Percentiles rank a stretch among this genome's conserved stretches.
Conservation (phyloP, 257 asterid species). For the Nicotiana attenuata region DNA sequence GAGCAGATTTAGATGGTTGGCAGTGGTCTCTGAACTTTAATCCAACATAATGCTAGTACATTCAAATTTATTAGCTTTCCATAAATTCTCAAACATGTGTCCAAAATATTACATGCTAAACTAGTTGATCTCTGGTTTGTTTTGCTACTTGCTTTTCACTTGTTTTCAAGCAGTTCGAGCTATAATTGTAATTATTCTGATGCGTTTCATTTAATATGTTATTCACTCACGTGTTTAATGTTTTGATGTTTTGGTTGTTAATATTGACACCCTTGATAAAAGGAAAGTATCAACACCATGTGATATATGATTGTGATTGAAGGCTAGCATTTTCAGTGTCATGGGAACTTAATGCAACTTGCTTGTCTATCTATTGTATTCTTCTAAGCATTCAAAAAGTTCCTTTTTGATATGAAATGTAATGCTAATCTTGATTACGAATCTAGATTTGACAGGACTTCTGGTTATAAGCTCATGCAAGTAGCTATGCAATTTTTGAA, state of each 20-base stretch:
- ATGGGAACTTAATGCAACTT: not conserved
- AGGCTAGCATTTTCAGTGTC: not conserved
- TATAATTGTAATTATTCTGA: not conserved
- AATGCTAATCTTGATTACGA: not conserved
- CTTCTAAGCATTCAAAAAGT: not conserved
- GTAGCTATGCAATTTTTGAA: not conserved
- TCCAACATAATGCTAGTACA: not conserved
- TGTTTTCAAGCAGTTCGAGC: not conserved
- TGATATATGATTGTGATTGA: not conserved
- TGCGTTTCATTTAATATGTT: not conserved
- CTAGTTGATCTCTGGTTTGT: not conserved
- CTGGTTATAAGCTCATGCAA: not conserved
- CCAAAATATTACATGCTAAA: not conserved
- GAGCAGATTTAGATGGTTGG: not conserved
- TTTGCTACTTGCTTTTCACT: not conserved
- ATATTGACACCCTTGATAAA: not conserved
- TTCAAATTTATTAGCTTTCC: not conserved
- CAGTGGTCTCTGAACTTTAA: not conserved
- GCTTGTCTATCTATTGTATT: not conserved
- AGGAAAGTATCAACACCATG: not conserved
- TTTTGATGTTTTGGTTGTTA: not conserved
- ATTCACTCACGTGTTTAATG: no score
- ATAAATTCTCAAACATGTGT: not conserved
- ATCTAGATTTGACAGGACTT: not conserved
- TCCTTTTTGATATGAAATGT: not conserved